Evolutionary conservation across 163 green algal species (phyloP).

Genomic region (Picocystis sp.): DNA sequence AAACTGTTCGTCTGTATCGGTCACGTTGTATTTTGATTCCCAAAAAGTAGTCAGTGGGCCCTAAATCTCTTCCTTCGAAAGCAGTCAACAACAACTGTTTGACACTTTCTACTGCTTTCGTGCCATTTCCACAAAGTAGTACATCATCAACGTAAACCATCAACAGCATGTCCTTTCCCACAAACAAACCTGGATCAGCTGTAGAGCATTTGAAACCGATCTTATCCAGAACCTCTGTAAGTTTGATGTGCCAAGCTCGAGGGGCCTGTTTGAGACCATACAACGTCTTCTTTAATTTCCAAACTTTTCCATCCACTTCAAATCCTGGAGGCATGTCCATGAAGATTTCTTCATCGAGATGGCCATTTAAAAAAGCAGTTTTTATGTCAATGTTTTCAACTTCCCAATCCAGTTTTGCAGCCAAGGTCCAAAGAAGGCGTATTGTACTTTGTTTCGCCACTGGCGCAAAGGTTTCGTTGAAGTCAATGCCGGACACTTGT

Average conservation of each 20-base stretch:
- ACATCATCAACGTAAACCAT: no score
- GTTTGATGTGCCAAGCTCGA: conserved; percentile 17
- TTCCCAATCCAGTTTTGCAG: background rate
- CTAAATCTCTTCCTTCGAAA: conserved; percentile 24
- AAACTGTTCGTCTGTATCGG: conserved; percentile 9
- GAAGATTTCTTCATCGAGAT: conserved; percentile 21
- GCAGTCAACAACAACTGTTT: conserved; percentile 4
- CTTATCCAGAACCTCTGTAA: conserved; percentile 9
- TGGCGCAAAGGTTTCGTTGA: conserved; percentile 2
- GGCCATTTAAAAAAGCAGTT: conserved; percentile 30
- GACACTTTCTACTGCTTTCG: background rate
- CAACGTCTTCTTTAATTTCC: conserved; percentile 19
- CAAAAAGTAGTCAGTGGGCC: conserved; percentile 17
- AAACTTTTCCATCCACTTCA: background rate
- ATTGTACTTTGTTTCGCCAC: no score
- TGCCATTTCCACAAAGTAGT: conserved; percentile 4
- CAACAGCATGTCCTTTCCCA: conserved; percentile 29
- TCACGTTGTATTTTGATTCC: conserved; percentile 23
- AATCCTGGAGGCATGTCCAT: conserved; percentile 20
- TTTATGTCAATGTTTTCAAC: conserved; percentile 30
- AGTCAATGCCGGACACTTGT: conserved; percentile 1
- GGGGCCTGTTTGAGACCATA: conserved; percentile 31
- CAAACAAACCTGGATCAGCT: conserved; percentile 21
- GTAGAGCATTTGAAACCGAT: conserved; percentile 15
- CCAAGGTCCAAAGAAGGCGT: no score